Percentiles rank a stretch among this genome's conserved stretches.
These are phyloP conservation scores for Erodium chrysanthum DNA, from an alignment of 441 rosid genomes.

Conservation along the genomic window DNA sequence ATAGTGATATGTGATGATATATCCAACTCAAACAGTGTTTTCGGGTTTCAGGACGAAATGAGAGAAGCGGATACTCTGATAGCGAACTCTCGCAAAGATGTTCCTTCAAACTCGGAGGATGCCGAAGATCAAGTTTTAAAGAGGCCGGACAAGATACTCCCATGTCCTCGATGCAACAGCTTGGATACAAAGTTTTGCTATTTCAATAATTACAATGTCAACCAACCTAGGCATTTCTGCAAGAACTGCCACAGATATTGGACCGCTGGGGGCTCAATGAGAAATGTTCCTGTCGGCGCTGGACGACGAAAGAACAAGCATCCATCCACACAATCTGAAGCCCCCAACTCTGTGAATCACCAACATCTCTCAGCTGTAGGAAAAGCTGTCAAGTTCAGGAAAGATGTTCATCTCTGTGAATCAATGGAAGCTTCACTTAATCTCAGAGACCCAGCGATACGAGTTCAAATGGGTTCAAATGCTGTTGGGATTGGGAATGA, in stretches of 20 bases:
- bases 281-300: slow-evolving; percentile 70
- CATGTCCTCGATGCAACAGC: slow-evolving; percentile 62
- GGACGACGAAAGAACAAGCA: slow-evolving; percentile 57
- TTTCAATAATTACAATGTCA: slow-evolving; percentile 62
- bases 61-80: not conserved
- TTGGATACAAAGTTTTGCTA: slow-evolving; percentile 72
- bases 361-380: slow-evolving; percentile 30
- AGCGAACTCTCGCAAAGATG: not conserved
- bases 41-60: not conserved
- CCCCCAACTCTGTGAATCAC: slow-evolving; percentile 29
- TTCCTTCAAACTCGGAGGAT: not conserved
- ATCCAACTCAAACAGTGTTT: slow-evolving; percentile 4
- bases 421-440: slow-evolving; percentile 47
- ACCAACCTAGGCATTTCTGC: slow-evolving; percentile 67
- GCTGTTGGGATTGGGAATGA: slow-evolving; percentile 26
- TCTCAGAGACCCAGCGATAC: slow-evolving; percentile 38
- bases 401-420: slow-evolving; percentile 45
- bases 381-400: slow-evolving; percentile 46
- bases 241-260: slow-evolving; percentile 69
- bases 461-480: slow-evolving; percentile 23
- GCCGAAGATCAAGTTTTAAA: slow-evolving; percentile 26
- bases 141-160: slow-evolving; percentile 55
- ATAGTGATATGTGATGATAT: not conserved
- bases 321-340: slow-evolving; percentile 36
- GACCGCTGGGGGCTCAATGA: slow-evolving; percentile 76